Evolutionary conservation across 2,329 filamentous ascomycete species (phyloP), one percentile per base, ranked within the genome.

Genomic region (Paecilomyces sp.): DNA sequence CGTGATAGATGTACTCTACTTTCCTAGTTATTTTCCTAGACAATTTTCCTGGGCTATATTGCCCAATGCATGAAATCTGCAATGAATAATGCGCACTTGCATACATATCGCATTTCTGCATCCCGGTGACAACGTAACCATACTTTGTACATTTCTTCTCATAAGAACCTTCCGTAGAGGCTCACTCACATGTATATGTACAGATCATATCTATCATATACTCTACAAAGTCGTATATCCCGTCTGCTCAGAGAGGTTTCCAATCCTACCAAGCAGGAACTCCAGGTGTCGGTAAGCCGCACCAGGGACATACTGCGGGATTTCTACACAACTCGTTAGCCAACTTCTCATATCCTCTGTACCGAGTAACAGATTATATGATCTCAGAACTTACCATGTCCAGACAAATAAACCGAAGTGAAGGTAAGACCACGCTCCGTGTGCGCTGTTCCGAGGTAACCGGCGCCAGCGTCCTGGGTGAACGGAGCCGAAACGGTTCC

Each of bases 251-350:
- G 51, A 53, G 22, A 90, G 68, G 61, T 78, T 83, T 4, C 83
- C 75, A 9, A 92, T 85, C 47, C 89, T 78, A 0, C 90, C 90
- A 1, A 95, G 79, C 65, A 94, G 71, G 67, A 89, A 88, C 78
- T 94, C 90, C n/a, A 94, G 71, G 59, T 90, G 87, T 41, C 90
- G 78, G 69, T 89, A 91, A 0, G 87, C 82, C 0, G 86, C 87
- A n/a, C 80, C 82, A 0, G 89, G 87, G 15, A 85, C 82, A 67
- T 89, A 91, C 71, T 89, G 85, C 0, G 82, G 82, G 24, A 41
- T 57, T 47, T 57, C 55, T 57, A 28, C 33, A 34, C 18, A 81
- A 72, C 18, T 25, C 24, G 13, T 53, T 53, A 53, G 51, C 36
- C 15, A 18, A 33, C 31, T 47, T 18, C 36, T 25, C 51, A 24